These are phyloP conservation scores for Sanghuangporus baumii DNA, from an alignment of 1,284 basidiomycete species.

Conservation along the genomic window DNA sequence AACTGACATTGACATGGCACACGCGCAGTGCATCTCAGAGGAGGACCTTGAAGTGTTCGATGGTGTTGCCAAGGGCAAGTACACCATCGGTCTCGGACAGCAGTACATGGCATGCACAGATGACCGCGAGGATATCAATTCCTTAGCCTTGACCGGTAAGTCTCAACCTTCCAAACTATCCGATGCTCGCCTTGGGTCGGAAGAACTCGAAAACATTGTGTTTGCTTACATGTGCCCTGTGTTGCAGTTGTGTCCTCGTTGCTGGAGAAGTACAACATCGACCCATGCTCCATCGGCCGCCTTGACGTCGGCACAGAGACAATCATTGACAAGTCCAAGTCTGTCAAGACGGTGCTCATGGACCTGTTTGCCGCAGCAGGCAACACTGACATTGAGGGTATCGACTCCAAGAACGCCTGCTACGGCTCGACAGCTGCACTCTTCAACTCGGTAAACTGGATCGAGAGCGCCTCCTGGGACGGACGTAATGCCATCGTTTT, in stretches of 20 bases:
- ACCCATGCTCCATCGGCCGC: slow-evolving; percentile 94
- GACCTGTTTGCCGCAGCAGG: slow-evolving; percentile 90
- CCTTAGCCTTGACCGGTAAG: slow-evolving; percentile 90
- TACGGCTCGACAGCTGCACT: slow-evolving; percentile 98
- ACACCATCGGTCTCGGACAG: slow-evolving; percentile 98
- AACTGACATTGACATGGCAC: slow-evolving; percentile 14
- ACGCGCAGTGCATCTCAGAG: slow-evolving; percentile 83
- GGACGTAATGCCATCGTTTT: slow-evolving; percentile 98
- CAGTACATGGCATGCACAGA: slow-evolving; percentile 98
- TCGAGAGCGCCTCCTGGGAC: slow-evolving; percentile 97
- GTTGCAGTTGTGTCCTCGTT: slow-evolving; percentile 74
- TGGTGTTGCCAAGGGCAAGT: slow-evolving; percentile 93
- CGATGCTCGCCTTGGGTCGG: slow-evolving; percentile 6
- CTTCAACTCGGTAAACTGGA: slow-evolving; percentile 97
- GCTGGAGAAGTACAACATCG: slow-evolving; percentile 92
- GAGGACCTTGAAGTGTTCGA: slow-evolving; percentile 94
- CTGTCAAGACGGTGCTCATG: slow-evolving; percentile 98
- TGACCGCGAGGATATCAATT: slow-evolving; percentile 98
- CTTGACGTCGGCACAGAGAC: slow-evolving; percentile 99
- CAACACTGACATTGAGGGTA: slow-evolving; percentile 97
- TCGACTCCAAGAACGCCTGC: slow-evolving; percentile 99
- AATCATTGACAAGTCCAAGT: slow-evolving; percentile 99
- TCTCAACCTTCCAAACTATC: slow-evolving; percentile 16
- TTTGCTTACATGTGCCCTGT: not conserved
- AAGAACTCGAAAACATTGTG: not conserved